Evolutionary conservation across 2,329 filamentous ascomycete genomes (phyloP), one percentile per base, ranked within the genome.

Genomic region (Pseudocercospora macadamiae): DNA sequence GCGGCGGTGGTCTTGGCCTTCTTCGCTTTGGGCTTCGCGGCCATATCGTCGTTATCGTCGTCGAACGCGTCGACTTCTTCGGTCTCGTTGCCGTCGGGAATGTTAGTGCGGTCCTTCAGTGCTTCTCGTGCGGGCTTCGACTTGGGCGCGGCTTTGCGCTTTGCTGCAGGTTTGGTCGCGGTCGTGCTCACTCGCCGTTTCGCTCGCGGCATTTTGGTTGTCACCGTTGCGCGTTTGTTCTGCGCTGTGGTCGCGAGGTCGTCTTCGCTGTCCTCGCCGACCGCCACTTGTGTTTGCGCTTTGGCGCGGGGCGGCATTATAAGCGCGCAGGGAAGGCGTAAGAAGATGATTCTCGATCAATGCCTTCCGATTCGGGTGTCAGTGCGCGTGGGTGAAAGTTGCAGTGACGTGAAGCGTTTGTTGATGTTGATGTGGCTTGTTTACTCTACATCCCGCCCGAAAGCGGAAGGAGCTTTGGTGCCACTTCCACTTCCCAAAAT

Each of bases 1-100:
- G 73, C 59, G 69, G 74, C 57, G 8, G n/a, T n/a, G n/a, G 69
- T 68, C 60, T 69, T 72, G 30, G 70, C 64, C 61, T 69, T 68
- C 61, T 72, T 73, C 23, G 67, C 59, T 48, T 69, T 70, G 21
- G 66, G 66, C 54, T 73, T 70, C 7, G 55, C 64, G 26, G 64
- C 74, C 9, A 76, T 66, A 12, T 51, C 58, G 4, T 64, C 64
- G 36, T 39, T n/a, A 19, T 67, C 74, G 9, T 76, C 76, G 18
- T 80, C 79, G 16, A 74, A 74, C 47, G 79, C 77, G 57, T 79
- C 76, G 3, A 72, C 75, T 21, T 80, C 78, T 51, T 70, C 68
- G 37, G 61, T 66, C 42, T 73, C 71, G 66, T 74, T 79, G n/a
- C 64, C 73, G 51, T 74, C 71, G 28, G 56, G 64, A 25, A 69